Evolutionary conservation across 208 protist genomes (phyloP), one percentile per base, ranked within the genome.

Genomic region (Leishmania braziliensis): DNA sequence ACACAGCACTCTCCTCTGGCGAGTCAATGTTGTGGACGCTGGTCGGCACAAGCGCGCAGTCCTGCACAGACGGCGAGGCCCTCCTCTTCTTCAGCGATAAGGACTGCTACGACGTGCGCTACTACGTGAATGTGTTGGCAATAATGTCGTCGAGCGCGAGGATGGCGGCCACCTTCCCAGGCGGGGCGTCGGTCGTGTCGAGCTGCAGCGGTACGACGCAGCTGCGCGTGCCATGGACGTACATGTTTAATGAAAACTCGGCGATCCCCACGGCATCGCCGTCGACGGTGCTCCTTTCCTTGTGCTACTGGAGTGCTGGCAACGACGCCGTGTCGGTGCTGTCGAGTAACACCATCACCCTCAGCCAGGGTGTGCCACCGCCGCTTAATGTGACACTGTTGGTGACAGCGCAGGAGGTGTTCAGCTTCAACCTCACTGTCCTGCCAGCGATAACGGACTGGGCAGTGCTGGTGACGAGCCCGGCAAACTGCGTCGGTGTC

Each of bases 71-170:
- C 9, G 66, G 69, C 18, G 81, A 23, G 20, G 89, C 92, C 43
- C 79, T 93, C 14, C 68, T 95, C 63, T 98, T 94, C 88, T 96
- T 95, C 86, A 98, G 95, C 84, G 75, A n/a, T 18, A 62, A 78
- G 2, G 46, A 60, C 50, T 98, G 95, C 79, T 90, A 90, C 86
- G 91, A 96, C 78, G 83, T 95, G 50, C 84, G 82, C 36, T 97
- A 95, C 84, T 95, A 94, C 86, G 88, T 71, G 26, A 65, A 74
- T 36, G 77, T 79, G 51, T 63, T 73, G 16, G 68, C 79, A 23
- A 50, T 65, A 9, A 18, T 81, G 51, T 51, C 65, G 70, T 66
- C 48, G 16, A 65, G 65, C n/a, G 33, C 23, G 16, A 12, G 66
- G 48, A 79, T 56, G 14, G 54, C n/a, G 69, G 77, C 18, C 12